These are phyloP conservation scores for Diaporthe velutina DNA, from an alignment of 2,329 filamentous ascomycete genomes.

Conservation along the genomic window DNA sequence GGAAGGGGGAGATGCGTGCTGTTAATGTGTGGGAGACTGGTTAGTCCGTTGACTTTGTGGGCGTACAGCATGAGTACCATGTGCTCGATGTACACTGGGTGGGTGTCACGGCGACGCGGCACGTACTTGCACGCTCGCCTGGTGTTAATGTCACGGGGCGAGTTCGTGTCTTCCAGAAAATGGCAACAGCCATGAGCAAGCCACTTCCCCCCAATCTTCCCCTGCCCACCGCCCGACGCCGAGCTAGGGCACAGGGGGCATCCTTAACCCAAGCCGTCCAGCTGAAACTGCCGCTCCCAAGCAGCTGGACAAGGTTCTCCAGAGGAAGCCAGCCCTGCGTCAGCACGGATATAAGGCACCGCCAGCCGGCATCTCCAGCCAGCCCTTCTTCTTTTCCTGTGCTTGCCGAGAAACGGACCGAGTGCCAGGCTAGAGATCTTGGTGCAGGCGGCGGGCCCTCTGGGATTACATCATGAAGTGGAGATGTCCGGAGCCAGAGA, in stretches of 20 bases:
- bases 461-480: conserved; percentile 34
- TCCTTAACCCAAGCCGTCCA: background rate
- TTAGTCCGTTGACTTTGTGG: conserved; percentile 8
- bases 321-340: background rate
- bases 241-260: background rate
- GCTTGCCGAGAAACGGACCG: conserved; percentile 18
- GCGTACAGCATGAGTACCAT: conserved; percentile 35
- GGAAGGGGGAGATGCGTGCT: background rate
- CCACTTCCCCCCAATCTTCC: background rate
- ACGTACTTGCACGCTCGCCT: background rate
- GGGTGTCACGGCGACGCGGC: background rate
- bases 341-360: conserved; percentile 25
- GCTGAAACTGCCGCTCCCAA: conserved; percentile 20
- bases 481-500: conserved; percentile 36
- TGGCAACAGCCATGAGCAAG: background rate
- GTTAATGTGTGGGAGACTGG: background rate
- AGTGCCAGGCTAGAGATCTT: conserved; percentile 22
- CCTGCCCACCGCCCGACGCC: background rate
- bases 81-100: conserved; percentile 25
- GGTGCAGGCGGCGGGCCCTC: conserved; percentile 14
- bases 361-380: background rate
- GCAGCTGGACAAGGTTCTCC: background rate
- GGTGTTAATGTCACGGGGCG: background rate
- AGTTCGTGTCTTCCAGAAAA: background rate
- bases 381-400: background rate